Percentiles rank a stretch among this genome's conserved stretches.
Evolutionary conservation across 2,329 filamentous ascomycete species (phyloP).

Genomic region (Leptographium wingfieldii): DNA sequence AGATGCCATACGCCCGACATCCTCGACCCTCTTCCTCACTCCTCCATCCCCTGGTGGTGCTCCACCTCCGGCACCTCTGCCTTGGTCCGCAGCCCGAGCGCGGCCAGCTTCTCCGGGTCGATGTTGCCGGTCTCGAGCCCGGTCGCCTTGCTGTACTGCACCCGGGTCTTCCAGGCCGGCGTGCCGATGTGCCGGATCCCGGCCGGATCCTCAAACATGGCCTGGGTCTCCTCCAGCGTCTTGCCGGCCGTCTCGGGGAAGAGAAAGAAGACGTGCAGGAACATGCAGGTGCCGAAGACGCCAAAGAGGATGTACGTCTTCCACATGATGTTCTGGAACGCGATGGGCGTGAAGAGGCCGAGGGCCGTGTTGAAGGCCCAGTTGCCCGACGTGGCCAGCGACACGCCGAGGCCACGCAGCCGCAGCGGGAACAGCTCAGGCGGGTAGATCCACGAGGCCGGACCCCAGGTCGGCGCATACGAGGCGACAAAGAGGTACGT

Average conservation of each 20-base stretch:
- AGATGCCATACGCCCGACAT: too few relatives aligned
- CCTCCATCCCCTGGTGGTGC: background rate
- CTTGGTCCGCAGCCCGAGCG: slow-evolving; percentile 10
- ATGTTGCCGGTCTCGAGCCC: slow-evolving; percentile 22
- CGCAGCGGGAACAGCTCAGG: slow-evolving; percentile 34
- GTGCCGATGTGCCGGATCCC: slow-evolving; percentile 26
- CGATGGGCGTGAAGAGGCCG: slow-evolving; percentile 24
- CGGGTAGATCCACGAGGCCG: slow-evolving; percentile 31
- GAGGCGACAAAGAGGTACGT: slow-evolving; percentile 52
- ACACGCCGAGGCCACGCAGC: slow-evolving; percentile 24
- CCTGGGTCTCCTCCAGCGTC: slow-evolving; percentile 21
- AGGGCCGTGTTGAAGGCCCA: slow-evolving; percentile 29
- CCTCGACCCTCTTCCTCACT: background rate
- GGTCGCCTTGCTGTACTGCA: slow-evolving; percentile 20
- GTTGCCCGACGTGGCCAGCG: slow-evolving; percentile 22
- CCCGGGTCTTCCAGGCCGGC: slow-evolving; percentile 30
- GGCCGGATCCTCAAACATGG: slow-evolving; percentile 24
- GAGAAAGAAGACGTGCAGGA: slow-evolving; percentile 20
- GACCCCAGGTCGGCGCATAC: slow-evolving; percentile 30
- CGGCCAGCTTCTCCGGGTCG: slow-evolving; percentile 21
- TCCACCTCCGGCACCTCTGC: slow-evolving; percentile 3
- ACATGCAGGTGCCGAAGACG: slow-evolving; percentile 21
- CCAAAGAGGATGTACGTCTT: slow-evolving; percentile 22
- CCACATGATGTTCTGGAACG: slow-evolving; percentile 26
- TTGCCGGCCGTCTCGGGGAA: slow-evolving; percentile 25